phyloP scores from a whole-genome alignment of 495 filamentous ascomycete genomes.

The Penicillium flavigenum region DNA sequence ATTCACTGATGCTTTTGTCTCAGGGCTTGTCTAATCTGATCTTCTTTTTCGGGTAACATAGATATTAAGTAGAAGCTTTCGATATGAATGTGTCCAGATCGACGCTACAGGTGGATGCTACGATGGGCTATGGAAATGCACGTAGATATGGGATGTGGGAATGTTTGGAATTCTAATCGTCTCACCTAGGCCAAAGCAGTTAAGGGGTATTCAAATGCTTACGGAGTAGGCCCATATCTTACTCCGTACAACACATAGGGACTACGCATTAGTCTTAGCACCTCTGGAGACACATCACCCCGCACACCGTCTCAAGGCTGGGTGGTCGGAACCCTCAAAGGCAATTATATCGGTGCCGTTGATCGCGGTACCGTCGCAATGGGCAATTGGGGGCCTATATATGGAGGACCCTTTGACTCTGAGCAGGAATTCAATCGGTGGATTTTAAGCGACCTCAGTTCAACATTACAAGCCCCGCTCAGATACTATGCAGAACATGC shows the following conservation, averaged over 20 bases:
- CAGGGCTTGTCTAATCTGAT: background rate
- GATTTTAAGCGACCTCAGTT: conserved; percentile 16
- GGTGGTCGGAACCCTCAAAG: too few relatives aligned
- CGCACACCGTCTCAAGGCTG: too few relatives aligned
- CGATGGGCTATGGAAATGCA: background rate
- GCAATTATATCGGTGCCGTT: conserved; percentile 24
- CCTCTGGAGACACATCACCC: too few relatives aligned
- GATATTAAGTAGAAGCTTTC: background rate
- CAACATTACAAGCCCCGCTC: conserved; percentile 5
- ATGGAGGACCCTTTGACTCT: conserved; percentile 32
- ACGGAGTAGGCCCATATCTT: too few relatives aligned
- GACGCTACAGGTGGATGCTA: background rate
- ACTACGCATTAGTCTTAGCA: too few relatives aligned
- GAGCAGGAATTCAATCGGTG: conserved; percentile 19
- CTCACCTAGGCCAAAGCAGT: too few relatives aligned
- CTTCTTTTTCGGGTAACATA: background rate
- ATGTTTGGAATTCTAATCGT: too few relatives aligned
- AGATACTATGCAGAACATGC: conserved; percentile 21
- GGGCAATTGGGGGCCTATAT: conserved; percentile 8
- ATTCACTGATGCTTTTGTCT: background rate
- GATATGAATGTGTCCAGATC: background rate
- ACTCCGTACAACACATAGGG: too few relatives aligned
- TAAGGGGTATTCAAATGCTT: too few relatives aligned
- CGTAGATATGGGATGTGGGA: too few relatives aligned
- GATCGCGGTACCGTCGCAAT: conserved; percentile 8